Base-by-base conservation (phyloP, 129 eudicot species). In the Flaveria sonorensis region DNA sequence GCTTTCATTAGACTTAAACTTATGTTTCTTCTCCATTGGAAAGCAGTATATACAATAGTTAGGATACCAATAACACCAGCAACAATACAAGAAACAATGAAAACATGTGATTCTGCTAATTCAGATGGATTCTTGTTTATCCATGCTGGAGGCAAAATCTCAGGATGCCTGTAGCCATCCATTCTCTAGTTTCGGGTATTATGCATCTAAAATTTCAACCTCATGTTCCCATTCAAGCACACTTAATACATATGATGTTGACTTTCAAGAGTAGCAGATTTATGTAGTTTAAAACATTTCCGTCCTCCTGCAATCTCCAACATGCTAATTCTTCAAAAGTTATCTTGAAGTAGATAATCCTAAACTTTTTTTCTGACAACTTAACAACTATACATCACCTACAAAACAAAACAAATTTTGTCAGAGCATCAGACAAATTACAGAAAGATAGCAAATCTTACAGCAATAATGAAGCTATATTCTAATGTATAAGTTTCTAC, bases 11-110 rank as follows among this genome's bases (percentile, higher is more conserved):
- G 87, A 77, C 86, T 91, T 55, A 87, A 76, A 73, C 85, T 91
- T 70, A 93, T 93, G 79, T 91, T 93, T 80, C 97, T 93, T 86
- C 98, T 91, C 98, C 98, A 93, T 65, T 93, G 98, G 77, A 90
- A 93, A 65, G 98, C 97, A 46, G 98, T 93, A 60, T 89, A 91
- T 39, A 83, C 78, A 53, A 93, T 93, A 74, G 98, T 93, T 39
- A 93, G 64, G 65, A 93, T 86, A 50, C 98, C 98, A 30, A 93
- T 84, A 68, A 87, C 81, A 30, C 93, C 98, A 82, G 98, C 96
- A 71, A 93, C 70, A 79, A 87, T 82, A 82, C 93, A 93, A 47
- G 98, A 89, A 76, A 93, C 56, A 59, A 89, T 72, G 65, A 93
- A 89, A 18, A 93, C 86, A 57, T 70, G 86, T 70, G 97, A 86